phyloP scores from a whole-genome alignment of 1,139 yeast species.

The Scheffersomyces illinoinensis region DNA sequence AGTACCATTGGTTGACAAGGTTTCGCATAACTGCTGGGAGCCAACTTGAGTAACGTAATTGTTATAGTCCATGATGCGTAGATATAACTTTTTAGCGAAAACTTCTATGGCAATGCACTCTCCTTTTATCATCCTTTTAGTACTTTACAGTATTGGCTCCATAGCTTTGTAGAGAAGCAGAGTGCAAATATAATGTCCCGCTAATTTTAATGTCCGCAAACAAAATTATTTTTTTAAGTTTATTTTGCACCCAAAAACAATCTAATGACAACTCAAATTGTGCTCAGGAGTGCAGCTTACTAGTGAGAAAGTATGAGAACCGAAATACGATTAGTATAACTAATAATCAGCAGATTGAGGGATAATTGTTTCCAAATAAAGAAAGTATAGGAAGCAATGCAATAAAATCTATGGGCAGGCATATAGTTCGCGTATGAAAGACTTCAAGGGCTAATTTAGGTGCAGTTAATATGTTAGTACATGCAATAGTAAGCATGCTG shows the following conservation, averaged over 20 bases:
- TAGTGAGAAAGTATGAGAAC: neutral
- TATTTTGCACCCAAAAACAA: neutral
- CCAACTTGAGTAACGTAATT: neutral
- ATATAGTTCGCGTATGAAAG: neutral
- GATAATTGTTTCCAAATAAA: neutral
- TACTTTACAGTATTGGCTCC: neutral
- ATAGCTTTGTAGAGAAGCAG: neutral
- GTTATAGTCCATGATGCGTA: neutral
- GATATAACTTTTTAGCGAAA: neutral
- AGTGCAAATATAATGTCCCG: neutral
- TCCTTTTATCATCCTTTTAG: neutral
- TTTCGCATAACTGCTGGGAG: neutral
- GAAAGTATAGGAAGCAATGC: neutral
- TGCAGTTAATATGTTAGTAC: neutral
- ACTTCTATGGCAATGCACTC: neutral
- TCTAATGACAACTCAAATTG: neutral
- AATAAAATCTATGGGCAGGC: neutral
- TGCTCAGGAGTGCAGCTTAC: neutral
- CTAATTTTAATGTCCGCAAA: neutral
- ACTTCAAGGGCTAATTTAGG: neutral
- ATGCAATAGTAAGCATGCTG: neutral
- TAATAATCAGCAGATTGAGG: neutral
- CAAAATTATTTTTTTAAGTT: neutral
- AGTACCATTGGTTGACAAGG: neutral
- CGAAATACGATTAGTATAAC: neutral